Base-by-base conservation (phyloP, 176 grass and related monocot species). In the Eleusine indica region DNA sequence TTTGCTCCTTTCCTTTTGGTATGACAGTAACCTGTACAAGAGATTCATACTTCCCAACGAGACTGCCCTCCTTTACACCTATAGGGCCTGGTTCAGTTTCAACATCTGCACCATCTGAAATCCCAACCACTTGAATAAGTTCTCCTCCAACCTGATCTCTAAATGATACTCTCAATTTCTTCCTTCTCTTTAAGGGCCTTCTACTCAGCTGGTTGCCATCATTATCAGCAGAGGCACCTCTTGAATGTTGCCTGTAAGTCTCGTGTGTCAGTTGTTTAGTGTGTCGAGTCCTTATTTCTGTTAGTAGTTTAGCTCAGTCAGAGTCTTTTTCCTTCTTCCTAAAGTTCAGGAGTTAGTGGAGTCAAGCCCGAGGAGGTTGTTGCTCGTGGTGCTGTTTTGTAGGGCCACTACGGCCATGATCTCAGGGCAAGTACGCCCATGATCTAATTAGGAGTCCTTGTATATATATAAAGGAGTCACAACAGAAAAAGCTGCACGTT, bases 41-140 rank as follows among this genome's bases (percentile, higher is more conserved):
- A 84, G 96, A 98, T 83, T 98, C 96, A 13, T 98, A 98, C 73
- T 98, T 98, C 3, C 96, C 96, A 77, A 95, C 96, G 77, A 98
- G 92, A 88, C 89, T 95, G 68, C 96, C 96, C 86, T 98, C 96
- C 69, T 95, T 98, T 32, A 98, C 93, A 70, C 93, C 96, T 66
- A 98, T 68, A 51, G 96, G 96, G 38, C 96, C 96, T 37, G 93
- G 96, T 72, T 88, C 92, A 80, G 96, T 94, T 80, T 92, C 96
- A 74, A 98, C 91, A 90, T 95, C 93, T 25, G 85, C 87, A 6
- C 96, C 96, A 86, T 98, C 96, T 80, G 96, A 98, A 70, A 90
- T 94, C 52, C 96, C 96, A 88, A 98, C 96, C 28, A 98, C 93
- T 80, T 98, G 88, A 82, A 92, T 94, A 83, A 98, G 83, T 80